Conservation (phyloP, 2,329 filamentous ascomycete genomes). For the Colletotrichum musae region DNA sequence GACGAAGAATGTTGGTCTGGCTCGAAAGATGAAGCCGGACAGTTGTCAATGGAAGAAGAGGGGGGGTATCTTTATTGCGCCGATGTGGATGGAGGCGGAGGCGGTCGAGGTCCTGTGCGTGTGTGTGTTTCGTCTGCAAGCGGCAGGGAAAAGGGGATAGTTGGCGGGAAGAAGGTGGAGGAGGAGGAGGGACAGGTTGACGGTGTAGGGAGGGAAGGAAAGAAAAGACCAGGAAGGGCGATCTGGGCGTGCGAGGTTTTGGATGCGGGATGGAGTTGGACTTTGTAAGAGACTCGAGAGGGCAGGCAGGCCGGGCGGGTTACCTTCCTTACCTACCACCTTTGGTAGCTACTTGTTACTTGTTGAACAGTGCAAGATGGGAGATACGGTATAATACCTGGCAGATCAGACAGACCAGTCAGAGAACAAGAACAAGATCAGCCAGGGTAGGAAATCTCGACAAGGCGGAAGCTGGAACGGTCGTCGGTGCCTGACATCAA, state of each 20-base stretch:
- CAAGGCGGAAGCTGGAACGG: not conserved
- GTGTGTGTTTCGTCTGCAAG: slow-evolving; percentile 31
- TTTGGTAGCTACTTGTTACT: not conserved
- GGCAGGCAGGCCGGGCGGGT: not conserved
- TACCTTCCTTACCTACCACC: no score
- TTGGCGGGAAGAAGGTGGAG: slow-evolving; percentile 24
- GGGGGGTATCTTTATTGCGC: slow-evolving; percentile 22
- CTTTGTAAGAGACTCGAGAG: slow-evolving; percentile 31
- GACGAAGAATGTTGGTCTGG: slow-evolving; percentile 5
- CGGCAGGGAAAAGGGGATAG: slow-evolving; percentile 35
- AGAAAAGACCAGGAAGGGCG: slow-evolving; percentile 22
- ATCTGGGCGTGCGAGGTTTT: slow-evolving; percentile 21
- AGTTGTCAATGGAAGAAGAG: not conserved
- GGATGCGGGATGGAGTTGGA: slow-evolving; percentile 36
- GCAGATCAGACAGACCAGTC: not conserved
- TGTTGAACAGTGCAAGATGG: slow-evolving; percentile 26
- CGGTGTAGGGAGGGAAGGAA: slow-evolving; percentile 11
- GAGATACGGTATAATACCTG: no score
- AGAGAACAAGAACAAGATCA: slow-evolving; percentile 14
- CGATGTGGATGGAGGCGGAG: slow-evolving; percentile 9
- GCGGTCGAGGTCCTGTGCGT: slow-evolving; percentile 16
- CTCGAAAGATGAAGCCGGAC: slow-evolving; percentile 2
- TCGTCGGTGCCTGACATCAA: slow-evolving; percentile 33
- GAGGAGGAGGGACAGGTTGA: slow-evolving; percentile 17
- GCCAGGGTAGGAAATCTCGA: slow-evolving; percentile 1